A percentile compares a stretch with the other conserved stretches of the same genome.
Evolutionary conservation across 2,329 filamentous ascomycete genomes (phyloP).

Genomic region (Ophiocordyceps camponoti-leonardi): DNA sequence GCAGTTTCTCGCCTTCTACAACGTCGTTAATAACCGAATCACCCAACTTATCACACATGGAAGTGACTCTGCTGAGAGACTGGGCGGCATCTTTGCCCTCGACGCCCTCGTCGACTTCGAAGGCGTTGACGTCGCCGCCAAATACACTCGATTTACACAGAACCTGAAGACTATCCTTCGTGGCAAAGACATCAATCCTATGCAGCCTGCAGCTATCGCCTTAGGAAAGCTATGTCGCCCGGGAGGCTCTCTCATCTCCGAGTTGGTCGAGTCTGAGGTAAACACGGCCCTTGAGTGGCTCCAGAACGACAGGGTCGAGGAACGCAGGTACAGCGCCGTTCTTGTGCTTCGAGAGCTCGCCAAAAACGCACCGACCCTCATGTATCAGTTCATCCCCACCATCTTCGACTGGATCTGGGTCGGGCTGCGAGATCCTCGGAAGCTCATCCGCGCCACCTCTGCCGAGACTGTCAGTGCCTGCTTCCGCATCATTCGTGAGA

Average conservation of each 20-base stretch:
- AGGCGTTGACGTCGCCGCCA: conserved; percentile 79
- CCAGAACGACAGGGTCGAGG: conserved; percentile 86
- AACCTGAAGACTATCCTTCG: conserved; percentile 77
- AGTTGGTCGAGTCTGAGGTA: conserved; percentile 91
- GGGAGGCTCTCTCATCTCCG: conserved; percentile 83
- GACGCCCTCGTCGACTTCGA: conserved; percentile 93
- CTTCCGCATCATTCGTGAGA: conserved; percentile 86
- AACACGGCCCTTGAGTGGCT: conserved; percentile 95
- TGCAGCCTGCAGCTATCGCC: conserved; percentile 78
- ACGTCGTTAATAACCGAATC: conserved; percentile 37
- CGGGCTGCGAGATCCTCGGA: conserved; percentile 73
- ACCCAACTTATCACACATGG: conserved; percentile 63
- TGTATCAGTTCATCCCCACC: conserved; percentile 89
- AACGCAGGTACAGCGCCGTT: conserved; percentile 81
- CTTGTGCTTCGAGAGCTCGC: conserved; percentile 81
- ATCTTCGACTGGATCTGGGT: conserved; percentile 96
- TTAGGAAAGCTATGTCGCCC: conserved; percentile 82
- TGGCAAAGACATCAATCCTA: conserved; percentile 78
- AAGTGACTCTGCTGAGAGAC: conserved; percentile 70
- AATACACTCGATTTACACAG: conserved; percentile 86
- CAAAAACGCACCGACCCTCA: conserved; percentile 80
- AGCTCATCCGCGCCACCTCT: conserved; percentile 80
- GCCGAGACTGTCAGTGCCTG: conserved; percentile 88
- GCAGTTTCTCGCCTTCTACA: conserved; percentile 49
- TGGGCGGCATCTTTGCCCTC: conserved; percentile 82